Conservation (phyloP, 148 eudicot genomes). For the Rhododendron henanense region DNA sequence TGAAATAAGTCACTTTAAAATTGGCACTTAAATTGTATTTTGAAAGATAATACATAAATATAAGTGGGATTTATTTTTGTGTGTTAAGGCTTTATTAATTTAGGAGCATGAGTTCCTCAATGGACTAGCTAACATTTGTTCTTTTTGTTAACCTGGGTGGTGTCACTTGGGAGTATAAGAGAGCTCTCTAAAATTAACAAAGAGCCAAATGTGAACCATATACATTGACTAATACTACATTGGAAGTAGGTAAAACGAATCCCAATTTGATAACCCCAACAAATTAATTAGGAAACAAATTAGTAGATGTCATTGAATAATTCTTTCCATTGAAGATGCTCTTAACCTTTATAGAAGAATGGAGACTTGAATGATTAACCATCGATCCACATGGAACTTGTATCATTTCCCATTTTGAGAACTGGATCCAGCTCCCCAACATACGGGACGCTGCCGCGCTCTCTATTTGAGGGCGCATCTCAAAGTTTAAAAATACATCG, state of each 20-base stretch:
- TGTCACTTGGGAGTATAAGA: background rate
- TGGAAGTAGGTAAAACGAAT: background rate
- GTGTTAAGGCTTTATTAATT: too few species aligned
- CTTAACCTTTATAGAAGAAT: background rate
- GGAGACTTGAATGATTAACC: background rate
- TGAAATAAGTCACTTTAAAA: too few species aligned
- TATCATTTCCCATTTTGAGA: background rate
- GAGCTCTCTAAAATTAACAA: background rate
- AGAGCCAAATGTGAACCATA: too few species aligned
- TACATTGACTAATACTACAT: background rate
- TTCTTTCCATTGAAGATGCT: background rate
- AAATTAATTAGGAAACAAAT: background rate
- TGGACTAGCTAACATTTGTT: background rate
- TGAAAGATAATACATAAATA: too few species aligned
- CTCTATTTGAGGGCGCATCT: background rate
- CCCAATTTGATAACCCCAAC: background rate
- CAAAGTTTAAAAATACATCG: background rate
- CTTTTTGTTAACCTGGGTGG: background rate
- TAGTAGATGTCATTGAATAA: background rate
- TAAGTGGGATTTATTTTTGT: too few species aligned
- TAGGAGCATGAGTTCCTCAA: too few species aligned
- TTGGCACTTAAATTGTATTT: too few species aligned
- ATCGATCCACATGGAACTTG: background rate
- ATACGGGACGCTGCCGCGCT: too few species aligned
- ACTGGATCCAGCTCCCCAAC: background rate